phyloP scores from a whole-genome alignment of 805 yeast species.

The Scheffersomyces amazonensis region DNA sequence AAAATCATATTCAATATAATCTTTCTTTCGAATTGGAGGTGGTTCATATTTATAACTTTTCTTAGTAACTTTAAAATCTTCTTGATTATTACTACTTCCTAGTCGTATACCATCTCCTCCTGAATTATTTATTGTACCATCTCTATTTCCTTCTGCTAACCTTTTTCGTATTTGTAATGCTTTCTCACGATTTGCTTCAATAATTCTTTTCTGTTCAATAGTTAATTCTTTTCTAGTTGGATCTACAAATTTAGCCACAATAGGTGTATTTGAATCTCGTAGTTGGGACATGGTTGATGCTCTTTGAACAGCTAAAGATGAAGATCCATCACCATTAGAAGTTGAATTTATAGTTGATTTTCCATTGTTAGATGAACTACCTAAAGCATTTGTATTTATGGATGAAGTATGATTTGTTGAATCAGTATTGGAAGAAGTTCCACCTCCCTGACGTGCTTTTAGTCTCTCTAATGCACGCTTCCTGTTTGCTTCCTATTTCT shows the following conservation, averaged over 20 bases:
- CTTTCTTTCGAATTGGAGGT: constrained; percentile 50
- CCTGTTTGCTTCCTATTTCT: constrained; percentile 58
- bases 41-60: constrained; percentile 15
- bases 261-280: constrained; percentile 5
- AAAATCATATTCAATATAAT: constrained; percentile 82
- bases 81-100: constrained; percentile 10
- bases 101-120: constrained; percentile 8
- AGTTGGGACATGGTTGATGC: constrained; percentile 4
- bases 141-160: constrained; percentile 25
- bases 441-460: constrained; percentile 32
- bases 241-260: constrained; percentile 8
- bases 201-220: constrained; percentile 45
- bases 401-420: neutral
- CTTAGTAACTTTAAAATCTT: constrained; percentile 5
- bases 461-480: constrained; percentile 59
- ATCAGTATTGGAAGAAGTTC: neutral
- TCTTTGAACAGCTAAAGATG: constrained; percentile 1
- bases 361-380: neutral
- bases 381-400: neutral
- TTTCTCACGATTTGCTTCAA: constrained; percentile 51
- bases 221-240: constrained; percentile 29
- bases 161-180: constrained; percentile 47
- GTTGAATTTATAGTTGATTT: constrained; percentile 1
- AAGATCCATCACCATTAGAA: too few species aligned
- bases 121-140: constrained; percentile 23